Evolutionary conservation across 768 basidiomycete genomes (phyloP), one percentile per base, ranked within the genome.

Genomic region (Macrolepiota albuminosa): DNA sequence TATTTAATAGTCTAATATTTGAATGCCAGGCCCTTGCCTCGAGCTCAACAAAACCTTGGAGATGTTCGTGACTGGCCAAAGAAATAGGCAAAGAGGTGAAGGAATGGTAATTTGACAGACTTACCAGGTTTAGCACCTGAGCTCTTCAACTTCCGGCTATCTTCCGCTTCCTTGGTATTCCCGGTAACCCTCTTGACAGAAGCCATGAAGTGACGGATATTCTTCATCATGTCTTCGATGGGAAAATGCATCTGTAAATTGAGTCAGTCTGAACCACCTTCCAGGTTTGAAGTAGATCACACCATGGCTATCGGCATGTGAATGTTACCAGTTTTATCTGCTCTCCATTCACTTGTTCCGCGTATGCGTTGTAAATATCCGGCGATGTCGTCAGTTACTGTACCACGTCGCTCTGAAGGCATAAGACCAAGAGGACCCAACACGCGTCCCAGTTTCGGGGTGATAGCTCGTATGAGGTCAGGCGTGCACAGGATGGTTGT

Each of bases 321-420:
- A 51, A 98, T 92, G 33, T 86, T 87, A 8, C 96, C 95, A 33
- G 79, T 72, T 70, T 89, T 88, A 75, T 97, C 94, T 9, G 92
- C 93, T 73, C 87, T 92, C 94, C 96, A 99, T 69, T 98, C 95
- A 49, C 88, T 85, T 4, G 88, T 87, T 13, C 91, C 93, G 58
- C 85, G 83, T 39, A 96, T 81, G 52, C 84, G 84, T 65, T 84
- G 81, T 58, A 99, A 86, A 63, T 90, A 95, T 13, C 85, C 86
- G 14, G 81, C 87, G 45, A 98, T 79, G 61, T 98, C 93, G 53
- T 94, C 91, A 1, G 93, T 92, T 21, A 98, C 96, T 1, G 95
- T 95, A 5, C 97, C 97, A 59, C 95, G 83, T 71, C 95, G 87
- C 62, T 89, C 92, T 7, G 91, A 90, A 11, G 97, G 97, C 95